Conservation (phyloP, 2,329 filamentous ascomycete genomes). For the Exophiala aquamarina region DNA sequence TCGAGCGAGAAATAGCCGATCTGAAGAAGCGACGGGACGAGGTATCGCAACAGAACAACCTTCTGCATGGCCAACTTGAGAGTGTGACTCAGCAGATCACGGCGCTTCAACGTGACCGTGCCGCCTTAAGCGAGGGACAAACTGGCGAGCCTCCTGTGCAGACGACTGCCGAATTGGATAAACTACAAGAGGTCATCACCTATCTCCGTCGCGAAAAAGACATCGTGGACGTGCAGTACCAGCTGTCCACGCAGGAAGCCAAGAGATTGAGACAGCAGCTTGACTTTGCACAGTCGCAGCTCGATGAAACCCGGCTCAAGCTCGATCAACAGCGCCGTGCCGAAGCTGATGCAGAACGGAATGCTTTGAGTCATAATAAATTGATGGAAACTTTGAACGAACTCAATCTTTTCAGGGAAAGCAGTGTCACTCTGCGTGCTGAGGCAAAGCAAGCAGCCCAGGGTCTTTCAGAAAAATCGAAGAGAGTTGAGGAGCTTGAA, state of each 20-base stretch:
- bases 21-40: constrained; percentile 78
- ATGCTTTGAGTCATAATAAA: constrained; percentile 78
- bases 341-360: constrained; percentile 70
- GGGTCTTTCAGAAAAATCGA: constrained; percentile 71
- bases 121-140: constrained; percentile 53
- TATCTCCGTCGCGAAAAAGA: constrained; percentile 95
- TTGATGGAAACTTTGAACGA: constrained; percentile 94
- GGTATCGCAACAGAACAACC: constrained; percentile 81
- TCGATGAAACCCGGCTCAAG: constrained; percentile 86
- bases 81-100: constrained; percentile 76
- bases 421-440: constrained; percentile 84
- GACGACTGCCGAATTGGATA: constrained; percentile 63
- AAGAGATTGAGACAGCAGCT: constrained; percentile 89
- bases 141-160: constrained; percentile 47
- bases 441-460: constrained; percentile 78
- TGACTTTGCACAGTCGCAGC: constrained; percentile 79
- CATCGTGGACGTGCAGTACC: constrained; percentile 94
- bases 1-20: constrained; percentile 82
- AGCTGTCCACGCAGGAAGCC: constrained; percentile 81
- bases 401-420: constrained; percentile 93
- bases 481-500: constrained; percentile 72
- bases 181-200: constrained; percentile 84
- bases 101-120: constrained; percentile 73
- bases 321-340: constrained; percentile 84
- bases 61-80: constrained; percentile 87